Evolutionary conservation across 2,329 filamentous ascomycete species (phyloP), one percentile per base, ranked within the genome.

Genomic region (Fusarium chuoi): DNA sequence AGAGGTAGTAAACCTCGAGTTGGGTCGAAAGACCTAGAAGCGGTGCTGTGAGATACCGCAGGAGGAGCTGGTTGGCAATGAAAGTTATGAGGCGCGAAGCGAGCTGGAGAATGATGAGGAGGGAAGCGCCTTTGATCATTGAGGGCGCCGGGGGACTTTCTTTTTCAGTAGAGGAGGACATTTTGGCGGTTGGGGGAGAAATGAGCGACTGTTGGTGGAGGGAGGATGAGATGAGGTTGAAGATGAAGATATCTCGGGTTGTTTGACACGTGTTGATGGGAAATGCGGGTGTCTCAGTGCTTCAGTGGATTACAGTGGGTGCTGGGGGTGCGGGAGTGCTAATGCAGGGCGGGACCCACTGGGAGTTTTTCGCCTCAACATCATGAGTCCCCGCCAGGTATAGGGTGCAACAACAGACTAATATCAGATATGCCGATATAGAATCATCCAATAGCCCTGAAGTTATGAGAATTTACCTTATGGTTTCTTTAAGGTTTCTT

Each of bases 1-100:
- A 94, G 49, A 97, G 92, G 68, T 96, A 95, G 82, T 95, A 98
- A 2, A 98, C 90, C 78, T 99, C 96, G 7, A 99, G 88, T 81
- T 98, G 96, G 1, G 95, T 92, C 5, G 95, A 93, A 10, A 97
- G 87, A 11, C 96, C 96, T 3, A 99, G 89, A 0, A 97, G 87
- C 66, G 92, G 89, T 1, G 96, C 95, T 3, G 95, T 97, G 49
- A 98, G 86, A 80, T 93, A 96, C 41, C 96, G 94, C 13, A 99
- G 88, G 36, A 99, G 89, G 42, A 97, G 82, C 82, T 99, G 96
- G 84, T 98, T 99, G 80, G 96, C 93, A 75, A 92, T 83, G 83
- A 99, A 99, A 30, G 96, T 98, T 73, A 97, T 85, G 62, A 92
- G 91, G 68, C 96, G 92, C n/a, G 96, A 98, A 49, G 88, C 88